Evolutionary conservation across 140 eudicot species (phyloP).

Genomic region (Stevia rebaudiana): DNA sequence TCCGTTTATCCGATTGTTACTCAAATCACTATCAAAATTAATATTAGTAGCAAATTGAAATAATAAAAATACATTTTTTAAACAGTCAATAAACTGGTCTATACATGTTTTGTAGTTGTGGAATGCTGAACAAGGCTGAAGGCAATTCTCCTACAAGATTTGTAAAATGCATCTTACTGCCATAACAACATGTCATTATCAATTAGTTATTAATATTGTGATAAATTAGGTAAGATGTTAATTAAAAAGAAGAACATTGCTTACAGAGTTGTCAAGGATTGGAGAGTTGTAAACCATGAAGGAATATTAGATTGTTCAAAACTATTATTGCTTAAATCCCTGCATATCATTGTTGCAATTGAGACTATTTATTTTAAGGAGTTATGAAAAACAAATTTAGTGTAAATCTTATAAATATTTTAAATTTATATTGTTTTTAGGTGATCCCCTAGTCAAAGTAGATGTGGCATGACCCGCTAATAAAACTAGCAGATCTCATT

Average conservation of each 20-base stretch:
- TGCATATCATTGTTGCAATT: constrained; percentile 10
- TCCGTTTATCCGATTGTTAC: constrained; percentile 49
- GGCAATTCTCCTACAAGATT: constrained; percentile 34
- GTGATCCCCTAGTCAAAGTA: no score
- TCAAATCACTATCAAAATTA: constrained; percentile 35
- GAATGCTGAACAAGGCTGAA: constrained; percentile 37
- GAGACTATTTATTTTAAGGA: background rate
- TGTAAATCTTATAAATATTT: no score
- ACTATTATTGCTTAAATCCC: constrained; percentile 83
- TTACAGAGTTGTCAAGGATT: constrained; percentile 71
- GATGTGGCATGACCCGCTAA: no score
- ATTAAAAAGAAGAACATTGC: constrained; percentile 11
- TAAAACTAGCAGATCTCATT: no score
- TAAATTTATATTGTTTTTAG: no score
- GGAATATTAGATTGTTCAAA: constrained; percentile 58
- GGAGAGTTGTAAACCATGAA: constrained; percentile 54
- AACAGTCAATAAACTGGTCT: constrained; percentile 4
- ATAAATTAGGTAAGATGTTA: background rate
- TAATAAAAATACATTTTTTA: no score
- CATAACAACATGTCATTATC: constrained; percentile 3
- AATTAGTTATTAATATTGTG: background rate
- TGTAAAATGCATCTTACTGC: constrained; percentile 38
- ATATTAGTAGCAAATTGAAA: background rate
- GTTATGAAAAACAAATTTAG: no score
- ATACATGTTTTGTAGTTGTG: constrained; percentile 55